Conservation (phyloP, 2,329 filamentous ascomycete species). For the Penicillium olsonii region DNA sequence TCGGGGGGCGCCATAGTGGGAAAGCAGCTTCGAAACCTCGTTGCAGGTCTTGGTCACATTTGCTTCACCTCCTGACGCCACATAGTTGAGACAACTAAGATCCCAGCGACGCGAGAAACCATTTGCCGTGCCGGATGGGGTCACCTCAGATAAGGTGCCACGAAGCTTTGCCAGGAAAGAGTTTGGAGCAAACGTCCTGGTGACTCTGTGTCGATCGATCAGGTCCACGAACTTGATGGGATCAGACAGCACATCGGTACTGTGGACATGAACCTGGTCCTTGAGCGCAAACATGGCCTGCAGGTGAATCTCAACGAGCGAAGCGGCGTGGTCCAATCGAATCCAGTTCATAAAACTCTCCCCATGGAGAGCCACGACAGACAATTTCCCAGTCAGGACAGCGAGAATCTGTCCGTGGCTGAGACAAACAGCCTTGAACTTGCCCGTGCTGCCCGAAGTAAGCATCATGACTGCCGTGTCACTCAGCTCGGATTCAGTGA, state of each 20-base stretch:
- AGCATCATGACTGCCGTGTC: slow-evolving; percentile 2
- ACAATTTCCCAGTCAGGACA: not conserved
- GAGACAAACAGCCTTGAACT: not conserved
- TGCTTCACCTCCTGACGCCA: slow-evolving; percentile 44
- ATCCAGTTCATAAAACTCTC: slow-evolving; percentile 40
- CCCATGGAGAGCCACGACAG: not conserved
- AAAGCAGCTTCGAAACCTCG: slow-evolving; percentile 30
- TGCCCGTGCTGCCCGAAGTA: not conserved
- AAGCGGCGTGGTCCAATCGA: slow-evolving; percentile 41
- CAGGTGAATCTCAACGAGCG: slow-evolving; percentile 41
- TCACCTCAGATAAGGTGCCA: slow-evolving; percentile 31
- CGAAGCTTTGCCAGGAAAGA: slow-evolving; percentile 26
- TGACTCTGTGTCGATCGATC: slow-evolving; percentile 39
- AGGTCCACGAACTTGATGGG: slow-evolving; percentile 47
- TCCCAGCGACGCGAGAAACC: slow-evolving; percentile 44
- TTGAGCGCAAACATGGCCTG: not conserved
- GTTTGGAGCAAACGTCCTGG: slow-evolving; percentile 32
- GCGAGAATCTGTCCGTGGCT: not conserved
- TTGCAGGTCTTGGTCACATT: slow-evolving; percentile 36
- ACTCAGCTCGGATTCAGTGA: not conserved
- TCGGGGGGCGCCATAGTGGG: slow-evolving; percentile 31
- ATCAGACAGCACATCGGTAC: slow-evolving; percentile 21
- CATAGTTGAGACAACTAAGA: slow-evolving; percentile 25
- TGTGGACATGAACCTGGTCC: slow-evolving; percentile 24
- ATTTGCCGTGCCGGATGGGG: slow-evolving; percentile 31